These are phyloP conservation scores for Colletotrichum lentis DNA, from an alignment of 2,329 filamentous ascomycete genomes.

Conservation along the genomic window DNA sequence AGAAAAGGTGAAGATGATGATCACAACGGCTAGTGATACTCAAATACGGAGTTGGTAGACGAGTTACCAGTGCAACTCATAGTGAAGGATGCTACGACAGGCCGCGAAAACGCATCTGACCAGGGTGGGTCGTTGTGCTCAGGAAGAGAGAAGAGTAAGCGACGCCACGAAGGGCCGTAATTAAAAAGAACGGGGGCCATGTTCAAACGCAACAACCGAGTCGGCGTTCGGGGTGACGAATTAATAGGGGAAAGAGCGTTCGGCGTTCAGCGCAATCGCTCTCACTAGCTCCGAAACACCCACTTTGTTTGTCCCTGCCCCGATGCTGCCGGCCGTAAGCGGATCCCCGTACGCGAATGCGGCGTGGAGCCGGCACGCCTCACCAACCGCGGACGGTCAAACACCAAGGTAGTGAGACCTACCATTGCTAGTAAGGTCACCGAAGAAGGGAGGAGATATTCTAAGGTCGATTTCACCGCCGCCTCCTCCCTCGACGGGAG, in stretches of 20 bases:
- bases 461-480: neutral
- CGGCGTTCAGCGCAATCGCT: slow-evolving; percentile 32
- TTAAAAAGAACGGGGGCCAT: slow-evolving; percentile 9
- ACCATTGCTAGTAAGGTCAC: slow-evolving; percentile 14
- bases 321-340: slow-evolving; percentile 37
- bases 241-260: slow-evolving; percentile 25
- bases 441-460: slow-evolving; percentile 1
- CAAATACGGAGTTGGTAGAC: neutral
- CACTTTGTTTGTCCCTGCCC: slow-evolving; percentile 21
- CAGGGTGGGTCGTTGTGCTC: neutral
- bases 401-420: slow-evolving; percentile 11
- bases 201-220: slow-evolving; percentile 12
- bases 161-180: neutral
- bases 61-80: slow-evolving; percentile 24
- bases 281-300: slow-evolving; percentile 22
- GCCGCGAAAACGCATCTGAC: slow-evolving; percentile 1
- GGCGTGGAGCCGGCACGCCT: slow-evolving; percentile 29
- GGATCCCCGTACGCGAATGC: slow-evolving; percentile 24
- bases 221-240: slow-evolving; percentile 34
- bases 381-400: slow-evolving; percentile 11
- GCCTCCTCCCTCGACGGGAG: neutral
- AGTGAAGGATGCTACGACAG: slow-evolving; percentile 13
- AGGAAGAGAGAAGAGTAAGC: neutral
- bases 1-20: neutral
- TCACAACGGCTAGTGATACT: neutral